A percentile compares a stretch with the other conserved stretches of the same genome.
Conservation (phyloP, 441 rosid genomes). For the Raphanus hybrid region DNA sequence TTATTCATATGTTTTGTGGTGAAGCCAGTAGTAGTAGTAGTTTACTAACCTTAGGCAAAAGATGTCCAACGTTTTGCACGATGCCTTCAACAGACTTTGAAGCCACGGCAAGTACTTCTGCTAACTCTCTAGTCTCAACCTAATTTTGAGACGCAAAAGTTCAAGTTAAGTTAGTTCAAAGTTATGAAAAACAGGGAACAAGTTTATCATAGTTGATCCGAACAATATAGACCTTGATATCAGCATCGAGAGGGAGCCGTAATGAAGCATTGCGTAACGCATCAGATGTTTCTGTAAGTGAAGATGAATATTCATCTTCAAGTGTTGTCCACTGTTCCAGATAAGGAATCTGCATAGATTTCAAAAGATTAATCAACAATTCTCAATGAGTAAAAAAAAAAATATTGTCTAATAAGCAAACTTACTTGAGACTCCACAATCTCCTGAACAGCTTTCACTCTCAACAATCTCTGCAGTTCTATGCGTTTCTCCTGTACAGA, state of each 20-base stretch:
- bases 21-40: neutral
- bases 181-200: neutral
- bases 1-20: neutral
- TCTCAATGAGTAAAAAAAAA: neutral
- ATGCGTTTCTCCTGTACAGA: constrained; percentile 63
- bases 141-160: neutral
- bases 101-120: constrained; percentile 62
- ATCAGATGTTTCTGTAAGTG: constrained; percentile 61
- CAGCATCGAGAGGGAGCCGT: constrained; percentile 65
- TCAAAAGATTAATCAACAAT: constrained; percentile 6
- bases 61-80: constrained; percentile 46
- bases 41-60: constrained; percentile 61
- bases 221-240: constrained; percentile 41
- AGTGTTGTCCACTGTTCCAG: constrained; percentile 70
- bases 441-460: constrained; percentile 48
- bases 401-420: neutral
- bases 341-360: constrained; percentile 61
- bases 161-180: neutral
- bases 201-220: neutral
- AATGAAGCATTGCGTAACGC: constrained; percentile 61
- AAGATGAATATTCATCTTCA: constrained; percentile 57
- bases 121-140: constrained; percentile 58
- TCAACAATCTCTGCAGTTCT: constrained; percentile 53
- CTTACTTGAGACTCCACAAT: constrained; percentile 76
- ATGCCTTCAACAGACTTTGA: constrained; percentile 60